Evolutionary conservation across 108 stramenopile genomes (phyloP).

Genomic region (Skeletonema grethae): DNA sequence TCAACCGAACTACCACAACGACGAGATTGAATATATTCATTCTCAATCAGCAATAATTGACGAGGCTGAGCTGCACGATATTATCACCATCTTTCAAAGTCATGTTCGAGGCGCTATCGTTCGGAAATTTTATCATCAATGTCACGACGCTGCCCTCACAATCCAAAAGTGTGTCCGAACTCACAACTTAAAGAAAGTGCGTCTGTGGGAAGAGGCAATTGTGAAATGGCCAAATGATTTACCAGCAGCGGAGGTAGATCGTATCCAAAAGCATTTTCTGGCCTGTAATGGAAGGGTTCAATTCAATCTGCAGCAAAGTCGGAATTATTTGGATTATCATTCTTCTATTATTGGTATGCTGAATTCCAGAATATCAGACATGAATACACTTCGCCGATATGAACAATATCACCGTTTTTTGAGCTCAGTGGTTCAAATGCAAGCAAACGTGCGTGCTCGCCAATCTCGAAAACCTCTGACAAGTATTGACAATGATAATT

Average conservation of each 20-base stretch:
- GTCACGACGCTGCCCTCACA: constrained; percentile 8
- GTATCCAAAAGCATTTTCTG: background rate
- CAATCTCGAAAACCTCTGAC: background rate
- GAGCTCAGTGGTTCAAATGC: constrained; percentile 4
- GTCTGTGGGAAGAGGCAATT: constrained; percentile 1
- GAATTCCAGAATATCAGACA: constrained; percentile 6
- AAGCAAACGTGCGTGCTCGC: constrained; percentile 9
- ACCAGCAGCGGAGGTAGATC: background rate
- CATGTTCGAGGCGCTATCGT: constrained; percentile 11
- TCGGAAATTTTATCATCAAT: constrained; percentile 1
- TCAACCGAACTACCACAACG: background rate
- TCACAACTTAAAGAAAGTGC: constrained; percentile 3
- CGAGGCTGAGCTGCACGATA: background rate
- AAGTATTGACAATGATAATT: background rate
- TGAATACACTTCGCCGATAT: constrained; percentile 2
- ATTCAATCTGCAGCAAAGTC: constrained; percentile 15
- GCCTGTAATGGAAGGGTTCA: background rate
- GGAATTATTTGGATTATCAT: constrained; percentile 21
- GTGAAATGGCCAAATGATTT: background rate
- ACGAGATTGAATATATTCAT: background rate
- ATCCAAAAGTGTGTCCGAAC: constrained; percentile 16
- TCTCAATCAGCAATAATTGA: background rate
- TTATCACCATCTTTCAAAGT: constrained; percentile 13
- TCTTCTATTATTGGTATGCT: constrained; percentile 16
- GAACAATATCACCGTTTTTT: constrained; percentile 8